A percentile compares a stretch with the other conserved stretches of the same genome.
Evolutionary conservation across 106 monocot species (phyloP).

Genomic region (Allium fistulosum): DNA sequence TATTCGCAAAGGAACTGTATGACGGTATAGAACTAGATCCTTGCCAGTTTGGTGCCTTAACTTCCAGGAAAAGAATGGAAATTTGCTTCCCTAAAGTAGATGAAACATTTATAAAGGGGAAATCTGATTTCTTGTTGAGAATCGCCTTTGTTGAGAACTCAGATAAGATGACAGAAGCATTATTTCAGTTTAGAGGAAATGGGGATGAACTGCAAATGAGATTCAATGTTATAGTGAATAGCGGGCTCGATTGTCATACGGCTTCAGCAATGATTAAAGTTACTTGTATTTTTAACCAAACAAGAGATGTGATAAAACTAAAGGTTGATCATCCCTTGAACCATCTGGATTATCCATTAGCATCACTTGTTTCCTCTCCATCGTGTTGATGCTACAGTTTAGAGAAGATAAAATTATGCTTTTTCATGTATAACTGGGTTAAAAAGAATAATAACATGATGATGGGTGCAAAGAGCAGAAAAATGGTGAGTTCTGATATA

Average conservation of each 20-base stretch:
- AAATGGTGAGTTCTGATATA: conserved; percentile 13
- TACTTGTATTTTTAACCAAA: conserved; percentile 55
- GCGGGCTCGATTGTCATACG: conserved; percentile 49
- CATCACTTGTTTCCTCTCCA: conserved; percentile 34
- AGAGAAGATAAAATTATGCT: conserved; percentile 56
- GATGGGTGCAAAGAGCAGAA: conserved; percentile 27
- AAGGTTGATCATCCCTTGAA: conserved; percentile 57
- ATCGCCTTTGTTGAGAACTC: conserved; percentile 64
- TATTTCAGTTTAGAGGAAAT: conserved; percentile 56
- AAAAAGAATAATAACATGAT: conserved; percentile 35
- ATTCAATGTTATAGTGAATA: conserved; percentile 50
- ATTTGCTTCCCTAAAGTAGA: conserved; percentile 21
- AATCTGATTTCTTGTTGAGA: conserved; percentile 60
- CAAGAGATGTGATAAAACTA: conserved; percentile 38
- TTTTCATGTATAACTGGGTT: conserved; percentile 59
- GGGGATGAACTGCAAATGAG: conserved; percentile 65
- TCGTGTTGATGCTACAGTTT: conserved; percentile 59
- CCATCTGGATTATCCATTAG: conserved; percentile 51
- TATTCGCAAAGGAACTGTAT: too few species aligned
- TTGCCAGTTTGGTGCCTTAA: conserved; percentile 34
- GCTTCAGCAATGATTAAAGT: conserved; percentile 48
- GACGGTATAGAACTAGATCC: too few species aligned
- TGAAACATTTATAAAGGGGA: conserved; percentile 44
- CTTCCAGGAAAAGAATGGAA: conserved; percentile 20
- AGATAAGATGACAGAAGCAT: conserved; percentile 56